Evolutionary conservation across 495 filamentous ascomycete species (phyloP), one percentile per base, ranked within the genome.

Genomic region (Penicillium ochrochloron): DNA sequence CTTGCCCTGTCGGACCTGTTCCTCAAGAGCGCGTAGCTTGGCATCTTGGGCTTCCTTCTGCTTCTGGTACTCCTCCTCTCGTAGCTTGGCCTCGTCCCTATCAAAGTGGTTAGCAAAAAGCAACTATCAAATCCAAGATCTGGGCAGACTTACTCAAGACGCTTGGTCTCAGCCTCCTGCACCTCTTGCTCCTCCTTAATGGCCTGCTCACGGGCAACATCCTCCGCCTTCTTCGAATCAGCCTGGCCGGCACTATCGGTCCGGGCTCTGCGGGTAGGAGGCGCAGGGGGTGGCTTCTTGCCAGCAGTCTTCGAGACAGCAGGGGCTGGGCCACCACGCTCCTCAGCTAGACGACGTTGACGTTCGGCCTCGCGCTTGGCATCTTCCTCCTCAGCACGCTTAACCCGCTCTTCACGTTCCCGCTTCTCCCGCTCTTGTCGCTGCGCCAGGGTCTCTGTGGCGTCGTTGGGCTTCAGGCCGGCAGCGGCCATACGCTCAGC

Each of bases 401-500:
- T 88, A 48, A 95, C 79, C 52, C 93, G 92, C 21, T 94, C 91
- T 66, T 96, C 92, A 31, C 91, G 84, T 67, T 98, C 95, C 64
- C 87, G 91, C 66, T 84, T 87, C 76, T 99, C 95, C 23, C 95
- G 89, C 69, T 97, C 96, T 61, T 90, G 86, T 50, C 93, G 86
- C 78, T 98, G 93, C 57, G 88, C 83, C 2, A 93, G 78, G 29
- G 89, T 90, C 77, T 99, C 95, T 3, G 87, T 85, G 3, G 86
- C 78, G 54, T 86, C 87, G 29, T 66, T 75, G 31, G 93, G 86
- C 70, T 93, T 95, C 67, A 99, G 85, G 19, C 95, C 95, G 60
- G 97, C 85, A 52, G 94, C 95, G 50, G 96, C 96, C 66, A 99
- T 87, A 55, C 95, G 88, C 75, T 98, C 96, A n/a, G 94, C 93